Percentiles rank a stretch among this genome's conserved stretches.
phyloP scores from a whole-genome alignment of 1,284 basidiomycete genomes.

The Pholiota adiposa region DNA sequence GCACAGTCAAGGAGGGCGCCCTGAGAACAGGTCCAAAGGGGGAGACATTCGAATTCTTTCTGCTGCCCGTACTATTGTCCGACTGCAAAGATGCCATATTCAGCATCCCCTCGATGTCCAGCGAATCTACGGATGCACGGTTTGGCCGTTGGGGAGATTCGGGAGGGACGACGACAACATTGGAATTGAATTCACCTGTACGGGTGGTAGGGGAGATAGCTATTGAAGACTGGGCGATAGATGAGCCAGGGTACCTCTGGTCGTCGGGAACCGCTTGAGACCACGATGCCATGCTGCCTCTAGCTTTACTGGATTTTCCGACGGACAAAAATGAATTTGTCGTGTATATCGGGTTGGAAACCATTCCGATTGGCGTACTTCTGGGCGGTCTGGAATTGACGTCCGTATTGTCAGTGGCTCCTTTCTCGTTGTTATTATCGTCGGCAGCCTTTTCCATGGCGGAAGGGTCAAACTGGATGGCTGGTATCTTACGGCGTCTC shows the following conservation, averaged over 20 bases:
- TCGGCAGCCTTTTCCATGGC: slow-evolving; percentile 24
- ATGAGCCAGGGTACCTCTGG: slow-evolving; percentile 19
- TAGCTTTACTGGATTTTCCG: slow-evolving; percentile 24
- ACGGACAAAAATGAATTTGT: slow-evolving; percentile 33
- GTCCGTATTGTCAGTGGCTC: background rate
- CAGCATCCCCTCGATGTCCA: slow-evolving; percentile 58
- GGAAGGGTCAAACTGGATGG: slow-evolving; percentile 27
- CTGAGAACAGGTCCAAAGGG: slow-evolving; percentile 15
- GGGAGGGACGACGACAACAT: slow-evolving; percentile 10
- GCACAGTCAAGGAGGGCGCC: slow-evolving; percentile 17
- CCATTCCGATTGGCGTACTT: slow-evolving; percentile 17
- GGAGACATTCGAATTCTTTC: slow-evolving; percentile 24
- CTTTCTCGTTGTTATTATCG: background rate
- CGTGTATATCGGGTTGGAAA: slow-evolving; percentile 39
- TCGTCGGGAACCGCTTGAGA: slow-evolving; percentile 30
- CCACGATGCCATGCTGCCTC: slow-evolving; percentile 34
- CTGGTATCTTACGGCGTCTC: slow-evolving; percentile 26
- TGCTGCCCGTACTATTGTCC: slow-evolving; percentile 24
- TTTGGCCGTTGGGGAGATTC: slow-evolving; percentile 15
- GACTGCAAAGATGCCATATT: slow-evolving; percentile 49
- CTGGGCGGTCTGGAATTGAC: background rate
- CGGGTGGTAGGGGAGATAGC: background rate
- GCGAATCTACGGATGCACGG: slow-evolving; percentile 33
- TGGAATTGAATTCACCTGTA: background rate
- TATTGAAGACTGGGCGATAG: background rate